These are phyloP conservation scores for Colletotrichum destructivum DNA, from an alignment of 2,329 filamentous ascomycete genomes.

Conservation along the genomic window DNA sequence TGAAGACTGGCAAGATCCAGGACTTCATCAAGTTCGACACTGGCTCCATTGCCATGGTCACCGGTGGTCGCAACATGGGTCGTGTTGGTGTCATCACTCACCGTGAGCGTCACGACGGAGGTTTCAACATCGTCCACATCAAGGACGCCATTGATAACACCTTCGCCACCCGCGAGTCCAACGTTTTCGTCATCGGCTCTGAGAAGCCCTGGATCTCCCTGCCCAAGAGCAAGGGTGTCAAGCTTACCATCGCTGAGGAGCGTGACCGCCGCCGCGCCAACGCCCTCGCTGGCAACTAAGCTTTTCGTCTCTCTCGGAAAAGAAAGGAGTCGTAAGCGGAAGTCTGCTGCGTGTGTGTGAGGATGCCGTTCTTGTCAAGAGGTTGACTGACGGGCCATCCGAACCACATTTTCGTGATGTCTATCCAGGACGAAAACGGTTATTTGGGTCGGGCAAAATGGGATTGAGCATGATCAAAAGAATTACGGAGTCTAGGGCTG, in stretches of 20 bases:
- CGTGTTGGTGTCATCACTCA: slow-evolving; percentile 99
- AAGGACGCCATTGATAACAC: slow-evolving; percentile 99
- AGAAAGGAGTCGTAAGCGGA: slow-evolving; percentile 32
- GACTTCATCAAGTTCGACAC: slow-evolving; percentile 99
- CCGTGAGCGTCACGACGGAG: slow-evolving; percentile 99
- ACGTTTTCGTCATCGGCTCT: slow-evolving; percentile 99
- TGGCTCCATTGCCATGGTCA: slow-evolving; percentile 97
- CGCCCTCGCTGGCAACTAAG: slow-evolving; percentile 67
- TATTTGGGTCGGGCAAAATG: slow-evolving; percentile 41
- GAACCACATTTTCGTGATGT: slow-evolving; percentile 36
- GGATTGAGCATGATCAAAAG: slow-evolving; percentile 43
- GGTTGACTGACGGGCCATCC: background rate
- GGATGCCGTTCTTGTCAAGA: background rate
- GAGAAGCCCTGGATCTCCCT: slow-evolving; percentile 99
- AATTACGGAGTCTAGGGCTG: slow-evolving; percentile 45
- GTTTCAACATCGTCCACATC: slow-evolving; percentile 99
- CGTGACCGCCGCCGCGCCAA: slow-evolving; percentile 93
- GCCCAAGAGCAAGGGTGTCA: slow-evolving; percentile 99
- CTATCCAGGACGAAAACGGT: slow-evolving; percentile 37
- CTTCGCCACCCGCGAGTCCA: slow-evolving; percentile 98
- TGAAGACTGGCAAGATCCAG: slow-evolving; percentile 95
- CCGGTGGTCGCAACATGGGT: slow-evolving; percentile 99
- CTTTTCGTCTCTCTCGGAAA: slow-evolving; percentile 33
- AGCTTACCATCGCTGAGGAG: slow-evolving; percentile 99
- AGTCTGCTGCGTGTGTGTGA: slow-evolving; percentile 30